A percentile compares a stretch with the other conserved stretches of the same genome.
These are phyloP conservation scores for Chalara sp. DNA, from an alignment of 2,329 filamentous ascomycete species.

Conservation along the genomic window DNA sequence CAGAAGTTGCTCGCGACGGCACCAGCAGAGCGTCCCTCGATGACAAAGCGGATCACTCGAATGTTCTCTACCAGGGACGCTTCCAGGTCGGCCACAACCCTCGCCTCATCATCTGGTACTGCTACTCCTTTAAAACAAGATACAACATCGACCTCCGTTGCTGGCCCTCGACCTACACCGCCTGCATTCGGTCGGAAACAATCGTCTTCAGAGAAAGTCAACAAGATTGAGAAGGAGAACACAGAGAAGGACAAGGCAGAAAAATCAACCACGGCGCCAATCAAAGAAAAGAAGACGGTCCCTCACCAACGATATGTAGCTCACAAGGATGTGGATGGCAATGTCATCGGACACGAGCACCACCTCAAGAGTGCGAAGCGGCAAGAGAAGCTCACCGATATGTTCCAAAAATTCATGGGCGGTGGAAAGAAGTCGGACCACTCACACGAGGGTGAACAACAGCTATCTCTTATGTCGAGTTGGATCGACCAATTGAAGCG, in stretches of 20 bases:
- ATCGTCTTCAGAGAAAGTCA: slow-evolving; percentile 35
- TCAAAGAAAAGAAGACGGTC: slow-evolving; percentile 23
- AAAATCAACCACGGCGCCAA: slow-evolving; percentile 17
- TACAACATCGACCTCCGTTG: slow-evolving; percentile 17
- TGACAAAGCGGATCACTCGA: slow-evolving; percentile 58
- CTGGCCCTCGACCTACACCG: slow-evolving; percentile 29
- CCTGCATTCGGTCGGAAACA: slow-evolving; percentile 35
- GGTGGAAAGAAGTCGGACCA: slow-evolving; percentile 75
- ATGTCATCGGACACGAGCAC: slow-evolving; percentile 62
- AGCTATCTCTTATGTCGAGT: slow-evolving; percentile 85
- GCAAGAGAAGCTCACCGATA: slow-evolving; percentile 90
- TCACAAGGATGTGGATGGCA: slow-evolving; percentile 47
- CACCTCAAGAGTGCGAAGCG: slow-evolving; percentile 82
- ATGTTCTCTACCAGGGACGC: slow-evolving; percentile 58
- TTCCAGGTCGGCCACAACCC: slow-evolving; percentile 17
- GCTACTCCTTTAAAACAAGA: slow-evolving; percentile 23
- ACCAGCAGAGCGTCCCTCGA: slow-evolving; percentile 45
- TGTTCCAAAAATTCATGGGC: slow-evolving; percentile 76
- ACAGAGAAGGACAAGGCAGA: slow-evolving; percentile 26
- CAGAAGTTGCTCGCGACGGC: slow-evolving; percentile 11
- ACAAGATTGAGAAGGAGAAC: slow-evolving; percentile 24
- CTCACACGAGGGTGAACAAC: slow-evolving; percentile 58
- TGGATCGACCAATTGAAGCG: slow-evolving; percentile 93
- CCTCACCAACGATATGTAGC: slow-evolving; percentile 41
- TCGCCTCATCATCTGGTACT: slow-evolving; percentile 26